Evolutionary conservation across 768 basidiomycete species (phyloP).

Genomic region (Lepiota venenata): DNA sequence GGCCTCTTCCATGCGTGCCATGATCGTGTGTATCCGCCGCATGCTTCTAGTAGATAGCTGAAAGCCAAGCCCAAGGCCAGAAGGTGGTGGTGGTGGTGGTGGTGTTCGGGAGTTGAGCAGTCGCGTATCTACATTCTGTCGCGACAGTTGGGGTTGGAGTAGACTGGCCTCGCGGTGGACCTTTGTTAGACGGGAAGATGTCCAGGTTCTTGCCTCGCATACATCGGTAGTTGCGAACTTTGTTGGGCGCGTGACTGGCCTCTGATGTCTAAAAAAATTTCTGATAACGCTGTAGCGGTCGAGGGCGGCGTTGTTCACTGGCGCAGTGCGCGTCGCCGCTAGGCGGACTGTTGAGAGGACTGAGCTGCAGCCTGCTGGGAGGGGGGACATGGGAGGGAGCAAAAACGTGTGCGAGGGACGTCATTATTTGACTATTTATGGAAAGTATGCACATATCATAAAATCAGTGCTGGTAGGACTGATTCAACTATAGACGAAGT

Average conservation of each 20-base stretch:
- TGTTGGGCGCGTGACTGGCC: constrained; percentile 17
- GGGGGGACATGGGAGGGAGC: neutral
- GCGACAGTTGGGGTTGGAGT: neutral
- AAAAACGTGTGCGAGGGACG: neutral
- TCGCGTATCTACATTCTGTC: neutral
- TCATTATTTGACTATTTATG: constrained; percentile 1
- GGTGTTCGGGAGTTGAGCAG: neutral
- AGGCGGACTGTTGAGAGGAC: neutral
- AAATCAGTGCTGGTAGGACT: too few species aligned
- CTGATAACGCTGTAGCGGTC: constrained; percentile 61
- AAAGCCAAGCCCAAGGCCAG: neutral
- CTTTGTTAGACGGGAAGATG: neutral
- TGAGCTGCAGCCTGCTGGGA: constrained; percentile 4
- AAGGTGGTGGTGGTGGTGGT: neutral
- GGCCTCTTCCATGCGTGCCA: neutral
- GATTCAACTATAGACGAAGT: too few species aligned
- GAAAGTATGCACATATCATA: neutral
- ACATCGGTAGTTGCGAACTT: constrained; percentile 10
- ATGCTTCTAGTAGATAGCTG: neutral
- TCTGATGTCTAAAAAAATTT: constrained; percentile 48
- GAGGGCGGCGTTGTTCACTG: constrained; percentile 16
- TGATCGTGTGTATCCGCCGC: constrained; percentile 4
- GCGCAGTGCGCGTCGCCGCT: neutral
- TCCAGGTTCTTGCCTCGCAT: neutral
- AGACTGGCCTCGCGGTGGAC: neutral